Base-by-base conservation (phyloP, 495 filamentous ascomycete genomes). In the Neurospora sp. region DNA sequence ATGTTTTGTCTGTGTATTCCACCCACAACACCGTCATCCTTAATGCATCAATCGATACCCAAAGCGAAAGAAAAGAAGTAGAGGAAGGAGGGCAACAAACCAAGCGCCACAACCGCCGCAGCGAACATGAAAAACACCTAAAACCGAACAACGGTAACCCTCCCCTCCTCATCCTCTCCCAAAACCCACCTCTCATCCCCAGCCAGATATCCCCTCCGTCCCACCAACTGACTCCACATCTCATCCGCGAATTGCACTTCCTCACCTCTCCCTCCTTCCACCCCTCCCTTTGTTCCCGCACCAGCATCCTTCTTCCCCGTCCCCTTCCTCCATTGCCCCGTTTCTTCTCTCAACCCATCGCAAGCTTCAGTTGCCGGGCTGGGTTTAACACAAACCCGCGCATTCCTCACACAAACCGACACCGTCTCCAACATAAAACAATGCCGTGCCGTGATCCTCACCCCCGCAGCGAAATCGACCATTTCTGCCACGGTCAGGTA, bases 141-240 rank as follows among this genome's bases (percentile, higher is more conserved):
- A 71, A 92, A 92, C 69, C 86, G 74, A 74, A 88, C 81, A 72
- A 92, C 77, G 0, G 89, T 87, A 62, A 92, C 78, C 69, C 84
- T 83, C 40, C 86, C 82, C 11, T 79, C 77, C 3, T 77, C 72
- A 75, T 89, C 89, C 79, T 91, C 88, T 5, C 90, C 90, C 12
- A 92, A 75, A 20, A 92, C 62, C 84, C 89, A 92, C 38, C 86
- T 77, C 77, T 92, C 90, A 74, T 89, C 88, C 0, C 90, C 90
- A 66, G 79, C 84, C 35, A 92, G 86, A 74, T 84, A 86, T 4
- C 89, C 90, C 75, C 83, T 85, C 74, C 84, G 85, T 0, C 77
- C 84, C 18, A 86, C 75, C 23, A 92, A 78, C 75, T 90, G 82
- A n/a, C 76, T 74, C 78, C 86, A 88, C 66, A 88, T 79, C 9